Conservation (phyloP, 2,329 filamentous ascomycete genomes). For the Fusarium drepaniforme region DNA sequence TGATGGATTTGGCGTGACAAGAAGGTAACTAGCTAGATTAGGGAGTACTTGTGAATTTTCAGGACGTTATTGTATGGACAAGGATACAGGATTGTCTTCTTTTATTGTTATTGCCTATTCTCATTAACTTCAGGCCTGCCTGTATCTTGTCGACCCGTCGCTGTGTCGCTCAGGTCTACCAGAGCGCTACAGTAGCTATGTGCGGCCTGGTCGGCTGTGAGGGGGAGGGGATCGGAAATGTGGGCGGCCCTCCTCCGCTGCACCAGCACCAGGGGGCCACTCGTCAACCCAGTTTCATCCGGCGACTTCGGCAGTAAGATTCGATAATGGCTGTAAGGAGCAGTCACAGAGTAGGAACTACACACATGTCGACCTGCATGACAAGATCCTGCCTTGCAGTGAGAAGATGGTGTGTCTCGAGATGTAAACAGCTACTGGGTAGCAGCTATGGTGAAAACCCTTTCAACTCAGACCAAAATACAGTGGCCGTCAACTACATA, state of each 20-base stretch:
- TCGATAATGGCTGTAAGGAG: neutral
- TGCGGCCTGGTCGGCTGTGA: neutral
- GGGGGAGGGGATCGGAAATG: conserved; percentile 1
- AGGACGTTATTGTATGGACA: neutral
- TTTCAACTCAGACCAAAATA: neutral
- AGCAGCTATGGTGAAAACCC: neutral
- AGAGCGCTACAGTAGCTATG: neutral
- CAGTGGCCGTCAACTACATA: neutral
- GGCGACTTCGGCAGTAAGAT: neutral
- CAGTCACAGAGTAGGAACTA: neutral
- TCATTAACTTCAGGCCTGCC: neutral
- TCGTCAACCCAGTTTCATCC: neutral
- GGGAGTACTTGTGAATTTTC: neutral
- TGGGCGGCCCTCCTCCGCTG: neutral
- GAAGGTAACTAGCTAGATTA: neutral
- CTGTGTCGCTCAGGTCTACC: neutral
- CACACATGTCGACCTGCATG: neutral
- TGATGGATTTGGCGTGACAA: neutral
- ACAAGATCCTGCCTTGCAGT: neutral
- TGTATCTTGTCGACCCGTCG: neutral
- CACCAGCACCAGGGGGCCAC: neutral
- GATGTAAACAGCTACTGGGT: neutral
- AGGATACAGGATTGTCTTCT: neutral
- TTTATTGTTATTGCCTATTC: neutral
- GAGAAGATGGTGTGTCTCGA: neutral